Base-by-base conservation (phyloP, 1,284 basidiomycete species). In the Ganoderma boninense region DNA sequence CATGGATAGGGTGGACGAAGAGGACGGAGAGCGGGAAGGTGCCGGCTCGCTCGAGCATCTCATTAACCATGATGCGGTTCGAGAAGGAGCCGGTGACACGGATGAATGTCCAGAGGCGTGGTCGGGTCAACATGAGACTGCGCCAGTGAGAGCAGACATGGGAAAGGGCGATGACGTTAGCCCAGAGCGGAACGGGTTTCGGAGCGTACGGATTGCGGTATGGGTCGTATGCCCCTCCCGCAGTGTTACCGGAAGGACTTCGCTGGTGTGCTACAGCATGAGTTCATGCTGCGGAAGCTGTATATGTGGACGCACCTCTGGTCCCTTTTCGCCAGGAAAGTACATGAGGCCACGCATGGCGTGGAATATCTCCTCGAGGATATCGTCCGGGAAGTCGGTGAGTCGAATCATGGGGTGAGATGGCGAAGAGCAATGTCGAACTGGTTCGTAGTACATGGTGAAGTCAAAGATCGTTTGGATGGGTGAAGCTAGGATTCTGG, bases 81-180 rank as follows among this genome's bases (percentile, higher is more conserved):
- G 56, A 23, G 59, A 69, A 70, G 8, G 69, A 62, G 46, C 71
- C 69, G 2, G 71, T 70, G 29, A 73, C 46, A 11, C 67, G 71
- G 52, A 73, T 65, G 63, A 69, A 66, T 26, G 62, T 69, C 71
- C 71, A 73, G 11, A 73, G 69, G 7, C 46, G 66, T 5, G 71
- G 71, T 1, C 66, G 62, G 38, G 57, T 62, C 29, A 70, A 49
- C 60, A 65, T 61, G 43, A 73, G 66, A 1, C 44, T 26, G 40
- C 71, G 71, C 71, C 71, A 73, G 38, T 68, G 71, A 3, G 56
- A 18, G 60, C 71, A 73, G 62, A 73, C 71, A 35, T 70, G 69
- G 16, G 71, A 73, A n/a, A 70, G 63, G 32, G 59, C 60, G 44
- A 73, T 60, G 60, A 68, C 61, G 23, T 64, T 60, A 11, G 66